Conservation (phyloP, 129 eudicot species). For the Tanacetum coccineum region DNA sequence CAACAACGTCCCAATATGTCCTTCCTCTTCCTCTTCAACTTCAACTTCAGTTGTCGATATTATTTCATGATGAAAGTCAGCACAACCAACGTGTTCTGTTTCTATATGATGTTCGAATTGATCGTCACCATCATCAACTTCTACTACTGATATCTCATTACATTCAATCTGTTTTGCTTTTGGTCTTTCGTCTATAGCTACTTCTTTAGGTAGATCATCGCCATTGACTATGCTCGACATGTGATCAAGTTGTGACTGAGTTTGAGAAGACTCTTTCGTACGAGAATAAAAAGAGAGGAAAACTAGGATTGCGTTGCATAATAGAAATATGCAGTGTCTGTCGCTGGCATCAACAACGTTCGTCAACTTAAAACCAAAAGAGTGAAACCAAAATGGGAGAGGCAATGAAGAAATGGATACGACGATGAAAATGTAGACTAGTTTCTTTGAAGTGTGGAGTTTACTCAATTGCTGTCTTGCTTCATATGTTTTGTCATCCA, state of each 20-base stretch:
- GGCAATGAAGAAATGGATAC: neutral
- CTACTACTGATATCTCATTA: neutral
- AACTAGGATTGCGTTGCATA: conserved; percentile 20
- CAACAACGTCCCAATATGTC: neutral
- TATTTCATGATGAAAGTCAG: neutral
- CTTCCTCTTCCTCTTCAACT: conserved; percentile 2
- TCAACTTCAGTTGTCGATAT: neutral
- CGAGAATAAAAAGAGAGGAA: neutral
- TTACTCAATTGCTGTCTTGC: conserved; percentile 6
- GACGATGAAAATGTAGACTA: conserved; percentile 7
- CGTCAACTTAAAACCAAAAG: neutral
- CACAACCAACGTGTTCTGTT: neutral
- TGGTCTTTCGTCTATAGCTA: neutral
- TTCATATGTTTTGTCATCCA: conserved; percentile 17
- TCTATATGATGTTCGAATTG: conserved; percentile 6
- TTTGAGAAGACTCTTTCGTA: neutral
- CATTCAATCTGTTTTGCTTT: conserved; percentile 1
- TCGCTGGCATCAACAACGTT: conserved; percentile 16
- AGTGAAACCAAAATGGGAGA: conserved; percentile 3
- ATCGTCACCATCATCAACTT: neutral
- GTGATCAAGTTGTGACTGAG: neutral
- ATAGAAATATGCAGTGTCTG: conserved; percentile 15
- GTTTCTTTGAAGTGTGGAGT: conserved; percentile 6
- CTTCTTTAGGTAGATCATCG: no score
- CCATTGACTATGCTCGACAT: no score